Conservation (phyloP, 1,284 basidiomycete species). For the Leccinum holopus region DNA sequence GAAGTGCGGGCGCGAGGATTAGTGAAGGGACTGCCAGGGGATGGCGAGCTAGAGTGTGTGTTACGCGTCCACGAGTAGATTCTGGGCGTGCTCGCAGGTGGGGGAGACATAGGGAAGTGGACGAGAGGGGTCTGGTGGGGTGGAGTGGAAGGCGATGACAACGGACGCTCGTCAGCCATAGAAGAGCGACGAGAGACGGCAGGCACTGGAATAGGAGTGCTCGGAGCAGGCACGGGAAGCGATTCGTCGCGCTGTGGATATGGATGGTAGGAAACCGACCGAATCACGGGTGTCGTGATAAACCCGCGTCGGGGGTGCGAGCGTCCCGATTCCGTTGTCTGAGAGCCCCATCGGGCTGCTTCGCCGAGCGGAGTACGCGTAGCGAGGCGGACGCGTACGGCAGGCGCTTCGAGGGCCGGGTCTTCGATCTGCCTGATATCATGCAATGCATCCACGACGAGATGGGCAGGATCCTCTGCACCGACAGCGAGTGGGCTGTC, state of each 20-base stretch:
- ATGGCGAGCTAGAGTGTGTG: slow-evolving; percentile 30
- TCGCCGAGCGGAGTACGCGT: slow-evolving; percentile 13
- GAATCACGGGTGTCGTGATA: background rate
- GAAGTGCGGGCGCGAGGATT: slow-evolving; percentile 52
- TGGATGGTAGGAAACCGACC: background rate
- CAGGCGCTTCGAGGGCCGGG: slow-evolving; percentile 11
- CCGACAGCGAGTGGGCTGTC: slow-evolving; percentile 44
- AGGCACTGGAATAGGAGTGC: slow-evolving; percentile 34
- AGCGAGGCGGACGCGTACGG: slow-evolving; percentile 29
- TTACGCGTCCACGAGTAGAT: slow-evolving; percentile 41
- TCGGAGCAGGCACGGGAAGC: slow-evolving; percentile 22
- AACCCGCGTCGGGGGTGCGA: slow-evolving; percentile 6
- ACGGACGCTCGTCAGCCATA: slow-evolving; percentile 22
- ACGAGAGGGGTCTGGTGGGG: slow-evolving; percentile 30
- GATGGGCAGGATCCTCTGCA: slow-evolving; percentile 38
- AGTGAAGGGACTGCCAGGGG: slow-evolving; percentile 41
- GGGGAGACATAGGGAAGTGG: slow-evolving; percentile 45
- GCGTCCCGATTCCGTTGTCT: slow-evolving; percentile 3
- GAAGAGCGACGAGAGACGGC: slow-evolving; percentile 20
- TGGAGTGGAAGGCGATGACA: slow-evolving; percentile 28
- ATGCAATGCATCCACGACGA: slow-evolving; percentile 38
- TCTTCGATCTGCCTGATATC: slow-evolving; percentile 15
- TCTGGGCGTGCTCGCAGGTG: slow-evolving; percentile 47
- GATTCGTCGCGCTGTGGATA: slow-evolving; percentile 7
- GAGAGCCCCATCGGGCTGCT: slow-evolving; percentile 8